A percentile compares a stretch with the other conserved stretches of the same genome.
Evolutionary conservation across 441 rosid genomes (phyloP).

Genomic region (Jatropha multifida): DNA sequence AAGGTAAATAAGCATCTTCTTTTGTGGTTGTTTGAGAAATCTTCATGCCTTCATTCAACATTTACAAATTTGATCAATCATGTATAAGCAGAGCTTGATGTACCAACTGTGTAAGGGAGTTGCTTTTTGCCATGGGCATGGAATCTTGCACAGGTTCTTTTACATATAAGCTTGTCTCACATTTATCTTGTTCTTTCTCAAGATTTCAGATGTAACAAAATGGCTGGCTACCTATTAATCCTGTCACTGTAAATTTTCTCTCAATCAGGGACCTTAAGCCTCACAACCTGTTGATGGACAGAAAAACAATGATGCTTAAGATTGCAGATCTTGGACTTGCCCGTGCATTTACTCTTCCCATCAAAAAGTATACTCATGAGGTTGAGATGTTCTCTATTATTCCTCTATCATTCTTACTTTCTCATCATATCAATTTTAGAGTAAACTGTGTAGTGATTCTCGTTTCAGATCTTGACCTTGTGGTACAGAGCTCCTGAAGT

Average conservation of each 20-base stretch:
- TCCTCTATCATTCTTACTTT: neutral
- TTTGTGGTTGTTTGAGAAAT: neutral
- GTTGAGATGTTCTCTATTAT: slow-evolving; percentile 29
- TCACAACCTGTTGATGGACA: slow-evolving; percentile 90
- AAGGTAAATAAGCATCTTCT: slow-evolving; percentile 45
- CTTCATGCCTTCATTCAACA: neutral
- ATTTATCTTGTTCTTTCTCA: neutral
- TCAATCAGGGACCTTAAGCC: slow-evolving; percentile 88
- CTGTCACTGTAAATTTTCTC: neutral
- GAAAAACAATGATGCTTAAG: slow-evolving; percentile 72
- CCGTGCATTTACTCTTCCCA: slow-evolving; percentile 83
- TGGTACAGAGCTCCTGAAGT: slow-evolving; percentile 99
- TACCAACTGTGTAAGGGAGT: slow-evolving; percentile 95
- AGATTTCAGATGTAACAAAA: neutral
- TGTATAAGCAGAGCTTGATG: slow-evolving; percentile 73
- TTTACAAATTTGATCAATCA: neutral
- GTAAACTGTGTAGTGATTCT: neutral
- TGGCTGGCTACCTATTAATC: neutral
- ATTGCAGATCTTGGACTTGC: slow-evolving; percentile 98
- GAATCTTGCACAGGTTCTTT: slow-evolving; percentile 83
- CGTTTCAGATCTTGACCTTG: slow-evolving; percentile 76
- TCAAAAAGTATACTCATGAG: slow-evolving; percentile 96
- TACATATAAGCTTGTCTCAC: neutral
- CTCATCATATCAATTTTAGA: neutral
- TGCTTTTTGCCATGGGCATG: slow-evolving; percentile 95